These are phyloP conservation scores for Chenopodium quinoa DNA, from an alignment of 148 eudicot species.

Conservation along the genomic window DNA sequence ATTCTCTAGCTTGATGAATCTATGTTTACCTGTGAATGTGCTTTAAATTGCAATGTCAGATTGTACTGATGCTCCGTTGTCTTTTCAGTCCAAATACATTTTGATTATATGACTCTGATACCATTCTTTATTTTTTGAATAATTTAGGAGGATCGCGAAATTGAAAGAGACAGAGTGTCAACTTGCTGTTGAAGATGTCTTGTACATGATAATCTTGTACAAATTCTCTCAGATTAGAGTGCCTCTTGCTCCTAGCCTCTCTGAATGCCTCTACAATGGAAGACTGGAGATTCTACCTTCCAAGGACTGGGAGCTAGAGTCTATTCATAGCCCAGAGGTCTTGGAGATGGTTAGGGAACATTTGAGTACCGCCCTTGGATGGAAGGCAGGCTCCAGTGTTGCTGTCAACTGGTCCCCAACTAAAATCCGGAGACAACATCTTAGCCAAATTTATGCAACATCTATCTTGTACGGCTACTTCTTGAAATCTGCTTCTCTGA, in stretches of 20 bases:
- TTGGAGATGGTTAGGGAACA: conserved; percentile 67
- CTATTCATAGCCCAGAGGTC: conserved; percentile 61
- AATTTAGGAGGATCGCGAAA: conserved; percentile 79
- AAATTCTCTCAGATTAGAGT: conserved; percentile 65
- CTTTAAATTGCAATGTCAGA: not conserved
- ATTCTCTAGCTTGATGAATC: conserved; percentile 21
- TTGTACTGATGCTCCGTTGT: not conserved
- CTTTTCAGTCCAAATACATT: not conserved
- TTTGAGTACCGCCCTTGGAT: conserved; percentile 48
- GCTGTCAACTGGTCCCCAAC: conserved; percentile 59
- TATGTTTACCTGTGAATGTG: conserved; percentile 26
- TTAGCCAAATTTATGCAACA: conserved; percentile 48
- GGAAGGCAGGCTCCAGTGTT: conserved; percentile 61
- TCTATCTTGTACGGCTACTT: conserved; percentile 80
- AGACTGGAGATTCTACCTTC: conserved; percentile 77
- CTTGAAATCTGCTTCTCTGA: conserved; percentile 67
- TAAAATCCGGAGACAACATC: conserved; percentile 34
- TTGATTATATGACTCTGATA: not conserved
- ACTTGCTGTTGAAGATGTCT: conserved; percentile 60
- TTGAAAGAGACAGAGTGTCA: conserved; percentile 59
- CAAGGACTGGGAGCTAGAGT: conserved; percentile 73
- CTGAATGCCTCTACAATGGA: conserved; percentile 61
- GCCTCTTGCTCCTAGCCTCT: conserved; percentile 64
- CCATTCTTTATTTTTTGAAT: conserved; percentile 7
- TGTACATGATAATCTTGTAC: conserved; percentile 61